Conservation (phyloP, 2,329 filamentous ascomycete species). For the Penicillium sp. region DNA sequence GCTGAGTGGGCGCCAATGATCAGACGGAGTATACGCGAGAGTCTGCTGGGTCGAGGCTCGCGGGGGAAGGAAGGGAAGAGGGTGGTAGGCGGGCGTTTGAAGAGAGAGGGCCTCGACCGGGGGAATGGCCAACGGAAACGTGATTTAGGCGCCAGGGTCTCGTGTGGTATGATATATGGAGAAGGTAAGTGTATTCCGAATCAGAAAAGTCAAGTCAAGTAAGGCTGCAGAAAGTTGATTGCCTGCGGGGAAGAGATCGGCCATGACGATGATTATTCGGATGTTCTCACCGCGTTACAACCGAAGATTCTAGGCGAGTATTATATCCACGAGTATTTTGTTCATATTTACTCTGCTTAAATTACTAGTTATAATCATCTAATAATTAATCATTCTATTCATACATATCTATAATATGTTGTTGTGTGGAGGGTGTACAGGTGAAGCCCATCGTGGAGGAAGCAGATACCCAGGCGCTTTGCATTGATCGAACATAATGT, state of each 20-base stretch:
- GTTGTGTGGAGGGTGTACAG: neutral
- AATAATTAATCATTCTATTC: neutral
- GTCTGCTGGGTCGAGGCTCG: slow-evolving; percentile 21
- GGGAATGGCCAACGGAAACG: slow-evolving; percentile 18
- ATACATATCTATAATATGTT: neutral
- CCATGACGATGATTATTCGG: slow-evolving; percentile 9
- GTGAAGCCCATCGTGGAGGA: neutral
- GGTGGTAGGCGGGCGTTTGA: slow-evolving; percentile 14
- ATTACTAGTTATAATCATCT: neutral
- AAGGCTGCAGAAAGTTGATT: slow-evolving; percentile 1
- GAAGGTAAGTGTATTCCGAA: neutral
- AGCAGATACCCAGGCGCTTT: neutral
- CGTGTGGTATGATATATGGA: neutral
- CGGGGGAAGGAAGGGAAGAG: slow-evolving; percentile 14
- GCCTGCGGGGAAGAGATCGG: slow-evolving; percentile 9
- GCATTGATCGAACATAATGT: neutral
- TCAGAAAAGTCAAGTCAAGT: neutral
- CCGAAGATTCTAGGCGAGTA: neutral
- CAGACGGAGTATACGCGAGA: slow-evolving; percentile 50
- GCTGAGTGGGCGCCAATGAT: slow-evolving; percentile 67
- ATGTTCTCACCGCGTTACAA: slow-evolving; percentile 5
- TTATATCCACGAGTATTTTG: neutral
- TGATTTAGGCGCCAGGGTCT: slow-evolving; percentile 29
- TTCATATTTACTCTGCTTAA: neutral
- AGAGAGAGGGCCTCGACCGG: slow-evolving; percentile 14